Percentiles rank a stretch among this genome's conserved stretches.
Conservation (phyloP, 306 rosid species). For the Sindora glabra region DNA sequence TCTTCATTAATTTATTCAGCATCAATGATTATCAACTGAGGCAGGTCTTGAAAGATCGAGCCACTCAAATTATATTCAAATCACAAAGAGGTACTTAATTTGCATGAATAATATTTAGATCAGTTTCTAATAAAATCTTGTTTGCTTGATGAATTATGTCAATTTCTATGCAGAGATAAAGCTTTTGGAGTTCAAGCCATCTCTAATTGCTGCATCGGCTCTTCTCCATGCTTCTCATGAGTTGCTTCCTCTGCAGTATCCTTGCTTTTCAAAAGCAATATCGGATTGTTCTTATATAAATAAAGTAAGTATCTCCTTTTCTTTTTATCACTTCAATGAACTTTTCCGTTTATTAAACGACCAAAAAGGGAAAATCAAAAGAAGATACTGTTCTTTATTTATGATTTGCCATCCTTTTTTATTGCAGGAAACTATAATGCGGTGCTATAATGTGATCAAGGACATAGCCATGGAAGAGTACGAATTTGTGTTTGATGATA, state of each 20-base stretch:
- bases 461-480: slow-evolving; percentile 47
- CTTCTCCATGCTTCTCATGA: slow-evolving; percentile 72
- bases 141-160: neutral
- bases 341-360: neutral
- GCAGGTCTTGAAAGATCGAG: slow-evolving; percentile 65
- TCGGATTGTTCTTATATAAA: slow-evolving; percentile 53
- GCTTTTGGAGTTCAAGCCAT: slow-evolving; percentile 76
- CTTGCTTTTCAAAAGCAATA: slow-evolving; percentile 50
- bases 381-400: neutral
- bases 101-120: neutral
- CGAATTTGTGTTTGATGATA: slow-evolving; percentile 32
- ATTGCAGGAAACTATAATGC: slow-evolving; percentile 45
- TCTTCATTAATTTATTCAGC: slow-evolving; percentile 43
- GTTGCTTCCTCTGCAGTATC: slow-evolving; percentile 72
- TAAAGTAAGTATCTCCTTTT: slow-evolving; percentile 36
- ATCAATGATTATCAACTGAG: slow-evolving; percentile 45
- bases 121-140: neutral
- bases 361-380: neutral
- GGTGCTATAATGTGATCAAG: slow-evolving; percentile 50
- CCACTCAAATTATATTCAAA: slow-evolving; percentile 60
- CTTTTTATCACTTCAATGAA: neutral
- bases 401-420: neutral
- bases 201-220: slow-evolving; percentile 71
- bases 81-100: slow-evolving; percentile 76
- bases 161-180: slow-evolving; percentile 43